phyloP scores from a whole-genome alignment of 139 green algal species.

The Gonium pectorale region DNA sequence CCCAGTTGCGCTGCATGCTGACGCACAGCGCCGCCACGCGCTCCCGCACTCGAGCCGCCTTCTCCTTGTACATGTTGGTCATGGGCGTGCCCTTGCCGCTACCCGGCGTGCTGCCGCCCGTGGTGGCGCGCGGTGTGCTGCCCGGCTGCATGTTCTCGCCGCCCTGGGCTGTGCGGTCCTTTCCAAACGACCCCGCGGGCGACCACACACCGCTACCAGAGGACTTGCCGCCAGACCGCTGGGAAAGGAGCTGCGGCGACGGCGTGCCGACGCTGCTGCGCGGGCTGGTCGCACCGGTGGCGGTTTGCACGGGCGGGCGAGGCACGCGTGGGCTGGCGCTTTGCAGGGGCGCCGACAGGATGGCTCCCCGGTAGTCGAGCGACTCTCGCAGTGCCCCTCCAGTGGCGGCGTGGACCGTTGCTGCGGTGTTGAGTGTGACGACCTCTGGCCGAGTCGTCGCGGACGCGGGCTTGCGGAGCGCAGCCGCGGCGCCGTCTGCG shows the following conservation, averaged over 20 bases:
- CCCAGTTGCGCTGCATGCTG: conserved; percentile 49
- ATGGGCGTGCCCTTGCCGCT: conserved; percentile 13
- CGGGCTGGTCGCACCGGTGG: neutral
- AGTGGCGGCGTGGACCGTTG: too few relatives aligned
- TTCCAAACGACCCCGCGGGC: neutral
- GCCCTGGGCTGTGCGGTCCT: neutral
- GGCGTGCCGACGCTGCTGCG: neutral
- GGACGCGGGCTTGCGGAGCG: too few relatives aligned
- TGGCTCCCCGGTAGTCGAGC: neutral
- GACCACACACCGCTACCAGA: neutral
- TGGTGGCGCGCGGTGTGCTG: neutral
- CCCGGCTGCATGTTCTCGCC: conserved; percentile 30
- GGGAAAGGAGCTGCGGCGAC: neutral
- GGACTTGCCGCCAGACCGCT: neutral
- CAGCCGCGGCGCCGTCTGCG: too few relatives aligned
- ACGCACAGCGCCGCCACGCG: conserved; percentile 40
- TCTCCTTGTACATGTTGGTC: conserved; percentile 32
- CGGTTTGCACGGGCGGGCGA: neutral
- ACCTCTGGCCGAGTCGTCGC: too few relatives aligned
- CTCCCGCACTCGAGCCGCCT: conserved; percentile 41
- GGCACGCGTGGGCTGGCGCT: neutral
- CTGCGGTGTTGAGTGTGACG: too few relatives aligned
- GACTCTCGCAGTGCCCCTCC: neutral
- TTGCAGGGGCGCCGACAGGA: neutral
- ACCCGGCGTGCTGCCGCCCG: neutral